A percentile compares a stretch with the other conserved stretches of the same genome.
Conservation (phyloP, 768 basidiomycete species). For the Dacryopinax primogenitus region DNA sequence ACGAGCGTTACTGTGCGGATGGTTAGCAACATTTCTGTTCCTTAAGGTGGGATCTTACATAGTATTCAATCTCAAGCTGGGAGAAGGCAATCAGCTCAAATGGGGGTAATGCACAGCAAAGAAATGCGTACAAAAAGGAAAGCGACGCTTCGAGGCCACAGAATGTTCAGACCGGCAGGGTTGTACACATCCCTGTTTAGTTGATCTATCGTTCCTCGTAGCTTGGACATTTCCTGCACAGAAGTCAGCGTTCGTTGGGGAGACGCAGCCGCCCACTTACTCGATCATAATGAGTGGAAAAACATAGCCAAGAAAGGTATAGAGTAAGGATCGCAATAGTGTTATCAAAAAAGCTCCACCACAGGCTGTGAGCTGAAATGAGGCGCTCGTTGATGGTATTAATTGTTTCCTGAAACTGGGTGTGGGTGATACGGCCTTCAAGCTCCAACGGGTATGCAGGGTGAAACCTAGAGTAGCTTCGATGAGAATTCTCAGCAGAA, state of each 20-base stretch:
- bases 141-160: slow-evolving; percentile 73
- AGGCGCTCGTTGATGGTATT: slow-evolving; percentile 81
- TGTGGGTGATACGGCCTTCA: slow-evolving; percentile 83
- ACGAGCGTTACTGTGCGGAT: not conserved
- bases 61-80: slow-evolving; percentile 92
- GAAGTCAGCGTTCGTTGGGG: no score
- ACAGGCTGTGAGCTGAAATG: slow-evolving; percentile 71
- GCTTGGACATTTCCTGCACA: slow-evolving; percentile 64
- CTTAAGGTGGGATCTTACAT: slow-evolving; percentile 23
- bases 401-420: slow-evolving; percentile 78
- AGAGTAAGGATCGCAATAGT: slow-evolving; percentile 62
- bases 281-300: slow-evolving; percentile 69
- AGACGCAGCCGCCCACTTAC: slow-evolving; percentile 29
- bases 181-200: slow-evolving; percentile 68
- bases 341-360: slow-evolving; percentile 65
- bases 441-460: slow-evolving; percentile 82
- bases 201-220: slow-evolving; percentile 49
- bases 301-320: slow-evolving; percentile 60
- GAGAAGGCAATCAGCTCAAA: slow-evolving; percentile 3
- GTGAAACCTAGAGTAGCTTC: slow-evolving; percentile 41
- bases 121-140: slow-evolving; percentile 73
- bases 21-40: not conserved
- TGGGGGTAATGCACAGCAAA: slow-evolving; percentile 6
- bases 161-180: slow-evolving; percentile 70
- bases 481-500: not conserved